Percentiles rank a stretch among this genome's conserved stretches.
Conservation (phyloP, 768 basidiomycete genomes). For the Mycena indigotica region DNA sequence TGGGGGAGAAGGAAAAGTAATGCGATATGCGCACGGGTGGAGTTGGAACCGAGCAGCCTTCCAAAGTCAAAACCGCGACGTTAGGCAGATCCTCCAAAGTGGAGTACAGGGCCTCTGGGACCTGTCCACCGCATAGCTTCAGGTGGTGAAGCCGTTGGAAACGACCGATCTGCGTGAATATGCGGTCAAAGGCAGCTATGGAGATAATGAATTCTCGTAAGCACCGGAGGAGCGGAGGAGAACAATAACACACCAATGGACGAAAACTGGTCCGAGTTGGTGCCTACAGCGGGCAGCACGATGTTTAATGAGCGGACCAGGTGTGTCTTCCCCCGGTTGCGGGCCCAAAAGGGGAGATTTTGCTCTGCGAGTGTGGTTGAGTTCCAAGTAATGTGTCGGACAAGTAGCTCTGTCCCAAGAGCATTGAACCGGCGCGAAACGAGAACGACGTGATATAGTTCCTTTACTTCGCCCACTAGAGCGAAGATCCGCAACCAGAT, state of each 20-base stretch:
- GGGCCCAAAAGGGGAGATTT: conserved; percentile 12
- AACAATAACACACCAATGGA: background rate
- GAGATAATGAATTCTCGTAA: background rate
- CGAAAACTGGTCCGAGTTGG: too few species aligned
- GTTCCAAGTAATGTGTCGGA: conserved; percentile 12
- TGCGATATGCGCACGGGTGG: background rate
- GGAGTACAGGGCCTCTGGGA: conserved; percentile 8
- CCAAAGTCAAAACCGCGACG: conserved; percentile 1
- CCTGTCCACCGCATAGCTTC: background rate
- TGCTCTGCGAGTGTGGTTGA: background rate
- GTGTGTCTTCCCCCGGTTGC: conserved; percentile 1
- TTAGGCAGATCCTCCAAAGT: conserved; percentile 6
- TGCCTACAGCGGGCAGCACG: background rate
- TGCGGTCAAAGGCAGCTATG: background rate
- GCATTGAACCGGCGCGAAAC: conserved; percentile 5
- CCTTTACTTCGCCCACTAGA: background rate
- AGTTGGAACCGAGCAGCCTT: background rate
- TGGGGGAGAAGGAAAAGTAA: conserved; percentile 5
- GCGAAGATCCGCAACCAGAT: conserved; percentile 14
- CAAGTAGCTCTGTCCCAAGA: conserved; percentile 6
- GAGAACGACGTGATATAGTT: conserved; percentile 5
- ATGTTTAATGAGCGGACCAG: conserved; percentile 8
- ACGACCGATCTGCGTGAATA: conserved; percentile 9
- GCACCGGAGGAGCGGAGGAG: background rate
- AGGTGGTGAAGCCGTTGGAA: conserved; percentile 5